Percentiles rank a stretch among this genome's conserved stretches.
Conservation (phyloP, 306 rosid species). For the Hippophae gyantsensis region DNA sequence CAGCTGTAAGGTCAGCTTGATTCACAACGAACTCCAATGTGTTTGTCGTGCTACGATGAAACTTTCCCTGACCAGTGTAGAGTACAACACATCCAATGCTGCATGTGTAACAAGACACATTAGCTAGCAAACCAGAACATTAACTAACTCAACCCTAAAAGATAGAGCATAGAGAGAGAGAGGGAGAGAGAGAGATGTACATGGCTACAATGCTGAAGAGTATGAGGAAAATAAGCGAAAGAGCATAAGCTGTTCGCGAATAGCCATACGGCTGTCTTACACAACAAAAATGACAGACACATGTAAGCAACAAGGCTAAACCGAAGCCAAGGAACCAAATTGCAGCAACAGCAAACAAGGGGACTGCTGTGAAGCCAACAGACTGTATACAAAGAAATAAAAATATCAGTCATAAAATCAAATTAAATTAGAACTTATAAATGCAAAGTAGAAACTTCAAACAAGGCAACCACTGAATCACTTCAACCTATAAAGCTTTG, state of each 20-base stretch:
- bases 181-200: slow-evolving; percentile 19
- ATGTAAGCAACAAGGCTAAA: slow-evolving; percentile 24
- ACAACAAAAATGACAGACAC: slow-evolving; percentile 27
- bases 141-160: not conserved
- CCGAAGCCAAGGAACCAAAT: slow-evolving; percentile 45
- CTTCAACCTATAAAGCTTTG: not conserved
- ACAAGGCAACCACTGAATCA: not conserved
- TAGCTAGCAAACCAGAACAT: slow-evolving; percentile 7
- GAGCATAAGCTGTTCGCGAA: slow-evolving; percentile 31
- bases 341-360: slow-evolving; percentile 40
- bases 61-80: slow-evolving; percentile 35
- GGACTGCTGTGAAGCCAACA: slow-evolving; percentile 47
- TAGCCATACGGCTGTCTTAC: slow-evolving; percentile 28
- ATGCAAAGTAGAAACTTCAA: not conserved
- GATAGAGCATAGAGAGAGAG: not conserved
- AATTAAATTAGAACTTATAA: no score
- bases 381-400: slow-evolving; percentile 26
- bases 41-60: slow-evolving; percentile 31
- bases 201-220: slow-evolving; percentile 34
- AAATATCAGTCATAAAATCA: not conserved
- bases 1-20: slow-evolving; percentile 37
- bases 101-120: slow-evolving; percentile 11
- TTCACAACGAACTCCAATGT: slow-evolving; percentile 29
- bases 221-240: slow-evolving; percentile 35
- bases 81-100: slow-evolving; percentile 45